Percentiles rank a stretch among this genome's conserved stretches.
phyloP scores from a whole-genome alignment of 2,329 filamentous ascomycete species.

The Diaporthe australafricana region DNA sequence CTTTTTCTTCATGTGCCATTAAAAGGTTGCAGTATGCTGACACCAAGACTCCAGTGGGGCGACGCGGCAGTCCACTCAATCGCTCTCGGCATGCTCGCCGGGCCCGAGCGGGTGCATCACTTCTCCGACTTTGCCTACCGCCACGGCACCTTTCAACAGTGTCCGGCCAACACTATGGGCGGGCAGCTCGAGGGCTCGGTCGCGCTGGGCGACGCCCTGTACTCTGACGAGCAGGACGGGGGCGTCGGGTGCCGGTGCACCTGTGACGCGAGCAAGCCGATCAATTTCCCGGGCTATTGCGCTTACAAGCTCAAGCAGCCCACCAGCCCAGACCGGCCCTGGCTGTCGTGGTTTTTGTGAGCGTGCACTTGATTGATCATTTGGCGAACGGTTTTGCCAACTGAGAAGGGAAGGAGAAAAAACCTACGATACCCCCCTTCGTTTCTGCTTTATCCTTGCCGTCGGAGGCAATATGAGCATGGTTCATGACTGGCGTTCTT shows the following conservation, averaged over 20 bases:
- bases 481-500: conserved; percentile 25
- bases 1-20: no score
- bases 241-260: conserved; percentile 56
- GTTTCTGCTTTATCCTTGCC: conserved; percentile 26
- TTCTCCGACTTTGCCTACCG: conserved; percentile 58
- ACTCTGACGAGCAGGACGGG: conserved; percentile 41
- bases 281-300: conserved; percentile 51
- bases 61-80: conserved; percentile 58
- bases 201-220: conserved; percentile 43
- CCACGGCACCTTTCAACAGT: conserved; percentile 49
- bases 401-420: not conserved
- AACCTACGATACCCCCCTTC: conserved; percentile 27
- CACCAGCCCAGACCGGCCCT: conserved; percentile 45
- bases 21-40: conserved; percentile 11
- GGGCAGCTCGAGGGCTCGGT: conserved; percentile 49
- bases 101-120: conserved; percentile 54
- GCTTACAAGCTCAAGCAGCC: conserved; percentile 53
- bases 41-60: conserved; percentile 50
- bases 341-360: conserved; percentile 49
- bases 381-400: not conserved
- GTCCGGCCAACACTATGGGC: conserved; percentile 51
- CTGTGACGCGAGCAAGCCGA: conserved; percentile 49
- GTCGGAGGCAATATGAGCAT: conserved; percentile 15
- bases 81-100: conserved; percentile 54
- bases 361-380: not conserved